Conservation (phyloP, 305 asterid species). For the Plantago rigida region DNA sequence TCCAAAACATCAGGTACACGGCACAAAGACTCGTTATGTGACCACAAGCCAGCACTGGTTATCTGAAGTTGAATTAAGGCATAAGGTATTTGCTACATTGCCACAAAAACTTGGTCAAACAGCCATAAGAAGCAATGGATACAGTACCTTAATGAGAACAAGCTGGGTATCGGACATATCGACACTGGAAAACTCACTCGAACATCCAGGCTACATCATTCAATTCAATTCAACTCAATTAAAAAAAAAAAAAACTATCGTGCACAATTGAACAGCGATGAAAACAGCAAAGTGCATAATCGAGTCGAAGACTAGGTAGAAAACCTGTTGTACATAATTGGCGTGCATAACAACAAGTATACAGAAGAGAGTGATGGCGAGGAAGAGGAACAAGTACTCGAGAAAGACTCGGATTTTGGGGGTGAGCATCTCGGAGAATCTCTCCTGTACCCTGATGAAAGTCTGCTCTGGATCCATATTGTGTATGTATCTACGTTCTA, state of each 20-base stretch:
- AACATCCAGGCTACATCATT: conserved; percentile 79
- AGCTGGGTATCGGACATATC: conserved; percentile 64
- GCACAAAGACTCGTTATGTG: conserved; percentile 44
- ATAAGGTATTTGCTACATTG: neutral
- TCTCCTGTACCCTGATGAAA: conserved; percentile 88
- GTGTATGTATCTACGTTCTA: conserved; percentile 9
- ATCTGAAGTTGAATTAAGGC: conserved; percentile 28
- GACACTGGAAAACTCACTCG: conserved; percentile 63
- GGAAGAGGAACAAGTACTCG: conserved; percentile 68
- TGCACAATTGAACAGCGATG: neutral
- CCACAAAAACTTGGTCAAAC: neutral
- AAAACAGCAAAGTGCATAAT: neutral
- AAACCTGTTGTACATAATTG: conserved; percentile 95
- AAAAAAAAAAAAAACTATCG: neutral
- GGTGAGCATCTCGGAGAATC: conserved; percentile 78
- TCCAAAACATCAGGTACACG: conserved; percentile 28
- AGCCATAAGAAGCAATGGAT: neutral
- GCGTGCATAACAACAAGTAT: conserved; percentile 98
- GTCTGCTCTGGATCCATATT: conserved; percentile 96
- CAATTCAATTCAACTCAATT: conserved; percentile 10
- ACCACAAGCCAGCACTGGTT: conserved; percentile 78
- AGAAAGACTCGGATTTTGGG: conserved; percentile 73
- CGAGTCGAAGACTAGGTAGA: neutral
- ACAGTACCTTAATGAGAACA: conserved; percentile 65
- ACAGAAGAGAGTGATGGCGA: conserved; percentile 80